Conservation (phyloP, 2,329 filamentous ascomycete genomes). For the Penicillium sp. region DNA sequence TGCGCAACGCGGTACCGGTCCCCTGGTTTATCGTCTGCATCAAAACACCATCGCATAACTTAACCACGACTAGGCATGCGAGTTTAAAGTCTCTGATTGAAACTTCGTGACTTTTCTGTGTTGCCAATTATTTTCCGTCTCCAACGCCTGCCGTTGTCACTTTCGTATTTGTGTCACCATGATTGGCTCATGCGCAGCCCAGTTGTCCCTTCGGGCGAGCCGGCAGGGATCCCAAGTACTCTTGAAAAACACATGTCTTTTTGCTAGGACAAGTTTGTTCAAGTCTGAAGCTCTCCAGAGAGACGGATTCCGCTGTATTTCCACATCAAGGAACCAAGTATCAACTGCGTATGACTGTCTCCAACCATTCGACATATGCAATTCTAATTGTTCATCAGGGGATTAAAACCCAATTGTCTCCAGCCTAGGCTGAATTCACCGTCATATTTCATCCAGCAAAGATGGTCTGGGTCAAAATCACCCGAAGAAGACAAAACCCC, state of each 20-base stretch:
- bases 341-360: slow-evolving; percentile 11
- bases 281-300: slow-evolving; percentile 1
- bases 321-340: slow-evolving; percentile 11
- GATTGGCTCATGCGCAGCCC: slow-evolving; percentile 10
- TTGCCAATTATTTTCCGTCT: not conserved
- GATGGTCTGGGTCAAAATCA: slow-evolving; percentile 27
- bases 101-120: not conserved
- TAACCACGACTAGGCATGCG: not conserved
- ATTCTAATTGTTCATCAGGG: slow-evolving; percentile 9
- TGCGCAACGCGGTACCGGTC: not conserved
- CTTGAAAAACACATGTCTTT: not conserved
- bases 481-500: slow-evolving; percentile 17
- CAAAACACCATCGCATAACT: not conserved
- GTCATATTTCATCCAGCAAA: slow-evolving; percentile 14
- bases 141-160: not conserved
- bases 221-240: slow-evolving; percentile 5
- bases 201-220: slow-evolving; percentile 12
- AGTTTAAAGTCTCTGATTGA: not conserved
- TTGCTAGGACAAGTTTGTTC: slow-evolving; percentile 1
- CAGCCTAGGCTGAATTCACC: slow-evolving; percentile 3
- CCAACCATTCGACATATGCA: no score
- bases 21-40: not conserved
- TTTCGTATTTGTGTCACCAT: slow-evolving; percentile 15
- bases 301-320: slow-evolving; percentile 8
- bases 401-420: not conserved